Conservation (phyloP, 495 filamentous ascomycete genomes). For the Glarea lozoyensis region DNA sequence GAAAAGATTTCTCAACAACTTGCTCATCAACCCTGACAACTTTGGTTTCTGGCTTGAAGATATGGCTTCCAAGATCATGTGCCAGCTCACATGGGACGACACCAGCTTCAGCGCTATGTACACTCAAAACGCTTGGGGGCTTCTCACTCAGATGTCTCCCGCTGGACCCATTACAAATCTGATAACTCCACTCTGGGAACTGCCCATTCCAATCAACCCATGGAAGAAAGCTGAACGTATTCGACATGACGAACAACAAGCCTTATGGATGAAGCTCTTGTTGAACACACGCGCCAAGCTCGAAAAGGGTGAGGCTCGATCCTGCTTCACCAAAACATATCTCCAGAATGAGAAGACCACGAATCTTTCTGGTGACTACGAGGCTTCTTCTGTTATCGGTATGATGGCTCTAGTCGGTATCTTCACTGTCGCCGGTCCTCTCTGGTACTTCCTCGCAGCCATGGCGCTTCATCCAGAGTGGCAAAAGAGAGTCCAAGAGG, state of each 20-base stretch:
- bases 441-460: conserved; percentile 39
- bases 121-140: conserved; percentile 44
- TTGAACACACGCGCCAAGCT: conserved; percentile 35
- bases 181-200: conserved; percentile 32
- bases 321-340: conserved; percentile 22
- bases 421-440: conserved; percentile 30
- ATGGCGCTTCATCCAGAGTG: conserved; percentile 52
- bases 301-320: conserved; percentile 26
- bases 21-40: conserved; percentile 28
- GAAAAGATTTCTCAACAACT: conserved; percentile 41
- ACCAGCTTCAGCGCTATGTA: conserved; percentile 36
- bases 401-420: conserved; percentile 36
- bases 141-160: conserved; percentile 49
- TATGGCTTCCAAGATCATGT: conserved; percentile 51
- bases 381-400: conserved; percentile 32
- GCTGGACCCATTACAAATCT: conserved; percentile 46
- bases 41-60: conserved; percentile 50
- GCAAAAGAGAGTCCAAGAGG: conserved; percentile 41
- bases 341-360: conserved; percentile 17
- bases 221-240: conserved; percentile 42
- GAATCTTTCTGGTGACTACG: conserved; percentile 18
- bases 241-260: conserved; percentile 30
- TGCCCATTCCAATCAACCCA: conserved; percentile 34
- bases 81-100: conserved; percentile 48
- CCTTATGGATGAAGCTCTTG: conserved; percentile 29